Evolutionary conservation across 257 asterid genomes (phyloP).

Genomic region (Plantago major): DNA sequence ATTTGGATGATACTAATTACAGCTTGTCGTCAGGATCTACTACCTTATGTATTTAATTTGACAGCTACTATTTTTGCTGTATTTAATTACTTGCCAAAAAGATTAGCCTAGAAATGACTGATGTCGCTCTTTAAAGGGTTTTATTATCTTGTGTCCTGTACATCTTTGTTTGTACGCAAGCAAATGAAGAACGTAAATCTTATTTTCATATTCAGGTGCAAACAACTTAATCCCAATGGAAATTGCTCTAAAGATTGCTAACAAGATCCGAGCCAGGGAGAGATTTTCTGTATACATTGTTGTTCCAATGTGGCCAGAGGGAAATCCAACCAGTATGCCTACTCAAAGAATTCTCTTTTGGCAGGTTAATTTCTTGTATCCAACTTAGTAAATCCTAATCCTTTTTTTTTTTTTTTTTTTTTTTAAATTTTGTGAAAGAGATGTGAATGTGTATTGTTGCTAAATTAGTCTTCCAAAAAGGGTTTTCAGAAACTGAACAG

Average conservation of each 20-base stretch:
- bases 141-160: not conserved
- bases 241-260: constrained; percentile 81
- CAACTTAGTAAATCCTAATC: not conserved
- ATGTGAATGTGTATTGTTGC: not conserved
- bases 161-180: not conserved
- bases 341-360: constrained; percentile 87
- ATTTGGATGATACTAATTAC: not conserved
- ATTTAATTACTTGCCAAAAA: not conserved
- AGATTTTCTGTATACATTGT: constrained; percentile 77
- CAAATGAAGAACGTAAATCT: not conserved
- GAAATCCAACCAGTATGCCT: constrained; percentile 73
- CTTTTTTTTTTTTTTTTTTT: too few species aligned
- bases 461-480: not conserved
- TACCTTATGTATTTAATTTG: not conserved
- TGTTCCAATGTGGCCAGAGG: constrained; percentile 98
- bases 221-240: constrained; percentile 92
- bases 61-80: too few species aligned
- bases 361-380: constrained; percentile 46
- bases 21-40: not conserved
- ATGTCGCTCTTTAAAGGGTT: not conserved
- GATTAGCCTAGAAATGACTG: not conserved
- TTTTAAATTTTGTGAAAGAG: constrained; percentile 1
- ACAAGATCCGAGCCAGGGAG: constrained; percentile 68
- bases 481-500: too few species aligned
- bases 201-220: constrained; percentile 55